Percentiles rank a stretch among this genome's conserved stretches.
phyloP scores from a whole-genome alignment of 2,329 filamentous ascomycete species.

The Byssoonygena ceratinophila region DNA sequence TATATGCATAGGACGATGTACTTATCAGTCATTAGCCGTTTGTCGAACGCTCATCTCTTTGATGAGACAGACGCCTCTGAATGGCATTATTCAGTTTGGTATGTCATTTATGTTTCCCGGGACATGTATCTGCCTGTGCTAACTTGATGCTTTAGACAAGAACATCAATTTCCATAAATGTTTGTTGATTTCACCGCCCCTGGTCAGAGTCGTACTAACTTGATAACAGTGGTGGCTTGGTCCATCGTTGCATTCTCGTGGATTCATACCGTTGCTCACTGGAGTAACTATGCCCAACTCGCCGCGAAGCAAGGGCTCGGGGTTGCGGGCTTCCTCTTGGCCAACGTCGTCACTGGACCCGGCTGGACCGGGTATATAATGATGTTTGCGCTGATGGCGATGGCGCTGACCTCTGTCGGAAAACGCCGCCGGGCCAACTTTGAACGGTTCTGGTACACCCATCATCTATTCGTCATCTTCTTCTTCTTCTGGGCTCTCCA shows the following conservation, averaged over 20 bases:
- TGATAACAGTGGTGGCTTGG: slow-evolving; percentile 55
- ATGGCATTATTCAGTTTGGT: slow-evolving; percentile 70
- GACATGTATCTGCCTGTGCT: neutral
- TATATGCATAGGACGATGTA: neutral
- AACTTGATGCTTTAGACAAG: slow-evolving; percentile 46
- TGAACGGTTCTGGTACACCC: slow-evolving; percentile 83
- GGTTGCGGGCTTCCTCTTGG: slow-evolving; percentile 64
- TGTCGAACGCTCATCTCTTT: slow-evolving; percentile 77
- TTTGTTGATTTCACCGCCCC: slow-evolving; percentile 11
- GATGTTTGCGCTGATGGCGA: slow-evolving; percentile 65
- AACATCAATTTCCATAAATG: slow-evolving; percentile 80
- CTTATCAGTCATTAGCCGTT: slow-evolving; percentile 41
- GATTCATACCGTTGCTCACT: slow-evolving; percentile 76
- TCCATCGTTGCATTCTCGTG: slow-evolving; percentile 82
- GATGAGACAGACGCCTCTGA: slow-evolving; percentile 66
- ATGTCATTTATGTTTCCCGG: neutral
- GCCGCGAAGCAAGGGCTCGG: slow-evolving; percentile 65
- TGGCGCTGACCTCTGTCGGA: slow-evolving; percentile 67
- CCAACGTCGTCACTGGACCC: slow-evolving; percentile 67
- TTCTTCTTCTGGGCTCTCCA: slow-evolving; percentile 89
- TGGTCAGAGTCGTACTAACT: slow-evolving; percentile 9
- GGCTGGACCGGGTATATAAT: slow-evolving; percentile 83
- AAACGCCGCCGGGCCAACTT: slow-evolving; percentile 71
- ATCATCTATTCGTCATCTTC: slow-evolving; percentile 79
- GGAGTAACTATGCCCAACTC: slow-evolving; percentile 74